These are phyloP conservation scores for Candida maris DNA, from an alignment of 805 yeast genomes.

Conservation along the genomic window DNA sequence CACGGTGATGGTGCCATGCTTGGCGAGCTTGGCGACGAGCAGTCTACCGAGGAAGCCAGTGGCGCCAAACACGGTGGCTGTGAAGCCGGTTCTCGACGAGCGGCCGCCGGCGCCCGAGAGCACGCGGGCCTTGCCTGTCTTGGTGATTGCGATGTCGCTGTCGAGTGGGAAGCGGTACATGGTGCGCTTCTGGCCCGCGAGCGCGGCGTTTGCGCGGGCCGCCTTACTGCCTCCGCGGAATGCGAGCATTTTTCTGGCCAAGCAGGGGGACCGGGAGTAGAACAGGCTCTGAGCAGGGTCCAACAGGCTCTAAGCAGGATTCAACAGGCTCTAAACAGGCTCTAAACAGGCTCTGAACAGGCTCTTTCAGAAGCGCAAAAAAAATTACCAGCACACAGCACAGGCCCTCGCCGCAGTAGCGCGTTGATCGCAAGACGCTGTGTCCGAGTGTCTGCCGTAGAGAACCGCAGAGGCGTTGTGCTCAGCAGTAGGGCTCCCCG, in stretches of 20 bases:
- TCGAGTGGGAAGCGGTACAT: slow-evolving; percentile 35
- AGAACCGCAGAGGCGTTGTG: not conserved
- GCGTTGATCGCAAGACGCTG: too few species aligned
- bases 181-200: slow-evolving; percentile 9
- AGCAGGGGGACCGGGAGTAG: not conserved
- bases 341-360: too few species aligned
- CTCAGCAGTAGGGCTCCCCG: not conserved
- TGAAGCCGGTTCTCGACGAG: slow-evolving; percentile 81
- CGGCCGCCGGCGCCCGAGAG: slow-evolving; percentile 78
- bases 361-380: too few species aligned
- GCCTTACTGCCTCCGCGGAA: not conserved
- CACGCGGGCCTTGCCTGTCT: slow-evolving; percentile 68
- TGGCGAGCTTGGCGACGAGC: slow-evolving; percentile 66
- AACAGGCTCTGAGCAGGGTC: not conserved
- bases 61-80: slow-evolving; percentile 86
- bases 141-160: slow-evolving; percentile 67
- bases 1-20: slow-evolving; percentile 74
- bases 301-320: not conserved
- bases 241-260: slow-evolving; percentile 2
- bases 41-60: slow-evolving; percentile 76
- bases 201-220: too few species aligned
- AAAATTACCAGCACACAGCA: too few species aligned
- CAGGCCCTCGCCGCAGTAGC: too few species aligned
- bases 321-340: not conserved
- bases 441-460: not conserved